Conservation (phyloP, 257 asterid species). For the Avicennia marina region DNA sequence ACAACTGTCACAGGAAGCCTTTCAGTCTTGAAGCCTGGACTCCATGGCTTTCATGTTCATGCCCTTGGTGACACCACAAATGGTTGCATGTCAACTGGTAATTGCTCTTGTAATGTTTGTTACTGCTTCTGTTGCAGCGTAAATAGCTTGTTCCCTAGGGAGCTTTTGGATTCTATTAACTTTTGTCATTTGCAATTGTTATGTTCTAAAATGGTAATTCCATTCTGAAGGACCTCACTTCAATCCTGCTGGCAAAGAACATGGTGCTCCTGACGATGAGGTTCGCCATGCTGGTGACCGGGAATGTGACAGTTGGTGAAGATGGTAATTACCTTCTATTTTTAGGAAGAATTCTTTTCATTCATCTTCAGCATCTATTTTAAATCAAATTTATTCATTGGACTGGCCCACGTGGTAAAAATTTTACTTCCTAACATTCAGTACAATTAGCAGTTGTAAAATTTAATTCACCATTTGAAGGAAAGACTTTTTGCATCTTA, state of each 20-base stretch:
- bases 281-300: conserved; percentile 99
- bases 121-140: neutral
- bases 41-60: conserved; percentile 94
- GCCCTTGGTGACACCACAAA: conserved; percentile 99
- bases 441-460: no score
- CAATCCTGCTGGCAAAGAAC: conserved; percentile 79
- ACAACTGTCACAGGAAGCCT: conserved; percentile 78
- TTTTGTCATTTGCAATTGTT: neutral
- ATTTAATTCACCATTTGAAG: no score
- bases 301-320: conserved; percentile 70
- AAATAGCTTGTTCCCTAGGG: neutral
- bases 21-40: conserved; percentile 86
- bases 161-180: neutral
- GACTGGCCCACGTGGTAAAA: no score
- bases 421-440: no score
- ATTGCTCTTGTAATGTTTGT: conserved; percentile 8
- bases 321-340: conserved; percentile 50
- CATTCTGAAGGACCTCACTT: conserved; percentile 76
- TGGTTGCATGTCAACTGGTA: conserved; percentile 99
- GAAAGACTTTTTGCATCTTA: no score
- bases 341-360: neutral
- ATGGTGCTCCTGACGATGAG: conserved; percentile 90
- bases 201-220: neutral
- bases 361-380: neutral
- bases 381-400: no score